These are phyloP conservation scores for Xylaria grammica DNA, from an alignment of 495 filamentous ascomycete genomes.

Conservation along the genomic window DNA sequence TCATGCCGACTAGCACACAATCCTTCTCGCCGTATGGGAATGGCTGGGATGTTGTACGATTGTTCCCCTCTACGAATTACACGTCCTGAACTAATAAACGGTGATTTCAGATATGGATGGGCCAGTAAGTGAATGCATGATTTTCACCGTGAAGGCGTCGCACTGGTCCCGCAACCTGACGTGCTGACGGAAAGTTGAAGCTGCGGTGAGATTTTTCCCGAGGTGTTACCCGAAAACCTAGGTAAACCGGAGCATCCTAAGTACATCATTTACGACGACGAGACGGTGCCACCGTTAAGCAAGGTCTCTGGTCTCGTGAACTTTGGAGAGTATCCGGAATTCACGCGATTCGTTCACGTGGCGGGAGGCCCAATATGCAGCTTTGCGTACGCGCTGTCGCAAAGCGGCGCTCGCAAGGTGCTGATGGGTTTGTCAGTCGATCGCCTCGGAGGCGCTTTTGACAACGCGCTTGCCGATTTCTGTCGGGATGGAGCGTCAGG, in stretches of 20 bases:
- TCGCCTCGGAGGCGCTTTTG: slow-evolving; percentile 43
- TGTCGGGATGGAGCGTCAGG: slow-evolving; percentile 39
- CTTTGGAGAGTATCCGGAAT: slow-evolving; percentile 38
- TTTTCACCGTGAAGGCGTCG: background rate
- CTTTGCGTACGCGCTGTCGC: slow-evolving; percentile 61
- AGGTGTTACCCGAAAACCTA: slow-evolving; percentile 24
- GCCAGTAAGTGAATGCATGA: slow-evolving; percentile 28
- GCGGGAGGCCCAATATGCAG: slow-evolving; percentile 56
- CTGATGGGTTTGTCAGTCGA: slow-evolving; percentile 55
- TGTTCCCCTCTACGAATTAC: too few relatives aligned
- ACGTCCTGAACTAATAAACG: too few relatives aligned
- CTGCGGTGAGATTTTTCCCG: slow-evolving; percentile 35
- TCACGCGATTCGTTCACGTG: slow-evolving; percentile 54
- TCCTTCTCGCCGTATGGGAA: slow-evolving; percentile 40
- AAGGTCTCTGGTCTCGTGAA: slow-evolving; percentile 30
- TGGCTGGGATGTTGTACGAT: slow-evolving; percentile 45
- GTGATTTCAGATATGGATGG: slow-evolving; percentile 42
- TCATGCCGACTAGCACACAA: slow-evolving; percentile 18
- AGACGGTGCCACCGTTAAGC: slow-evolving; percentile 30
- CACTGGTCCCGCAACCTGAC: background rate
- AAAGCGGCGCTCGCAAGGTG: slow-evolving; percentile 57
- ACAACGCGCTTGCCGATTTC: slow-evolving; percentile 55
- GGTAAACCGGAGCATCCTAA: slow-evolving; percentile 12
- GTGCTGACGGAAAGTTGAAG: slow-evolving; percentile 1
- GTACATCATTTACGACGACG: slow-evolving; percentile 30